Base-by-base conservation (phyloP, 495 filamentous ascomycete species). In the Pyronema omphalodes region DNA sequence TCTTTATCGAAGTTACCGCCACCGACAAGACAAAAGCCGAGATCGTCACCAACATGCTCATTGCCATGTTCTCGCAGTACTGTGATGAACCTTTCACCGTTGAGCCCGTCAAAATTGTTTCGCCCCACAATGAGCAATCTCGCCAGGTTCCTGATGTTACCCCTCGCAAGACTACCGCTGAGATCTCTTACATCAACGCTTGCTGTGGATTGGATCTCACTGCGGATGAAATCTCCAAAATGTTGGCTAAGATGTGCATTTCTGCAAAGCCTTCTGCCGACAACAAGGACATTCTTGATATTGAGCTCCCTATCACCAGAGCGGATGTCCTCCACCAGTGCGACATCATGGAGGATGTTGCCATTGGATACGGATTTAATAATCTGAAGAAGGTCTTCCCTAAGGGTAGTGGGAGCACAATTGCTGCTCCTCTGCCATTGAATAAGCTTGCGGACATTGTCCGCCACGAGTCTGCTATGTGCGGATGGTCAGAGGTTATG, bases 321-420 rank as follows among this genome's bases (percentile, higher is more conserved):
- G 88, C 91, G 6, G 91, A 96, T 69, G 82, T 99, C 17, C 76
- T 99, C 15, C 93, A 99, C 68, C 82, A 94, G 67, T 88, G 84
- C 58, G 91, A 99, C 67, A 86, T 99, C 61, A 96, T 99, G 91
- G 91, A 99, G 69, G 91, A 99, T 68, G 79, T 91, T 14, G 91
- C 87, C 14, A 86, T 98, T 55, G 85, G 84, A 14, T 93, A 94
- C 69, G 91, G 91, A 54, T 99, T 93, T 76, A 96, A 99, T 74
- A 80, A 80, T 17, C 81, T 99, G 7, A 86, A 88, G 0, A 79
- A 84, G 12, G 75, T 80, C 7, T 83, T 88, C 69, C 86, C 89
- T 9, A 82, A 78, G 69, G 86, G 83, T 58, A 77, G 83, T 3
- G 80, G 82, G 52, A 29, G 23, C 23, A 91, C 88, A 0, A 79